phyloP scores from a whole-genome alignment of 768 basidiomycete species.

The Lactifluus piperatus region DNA sequence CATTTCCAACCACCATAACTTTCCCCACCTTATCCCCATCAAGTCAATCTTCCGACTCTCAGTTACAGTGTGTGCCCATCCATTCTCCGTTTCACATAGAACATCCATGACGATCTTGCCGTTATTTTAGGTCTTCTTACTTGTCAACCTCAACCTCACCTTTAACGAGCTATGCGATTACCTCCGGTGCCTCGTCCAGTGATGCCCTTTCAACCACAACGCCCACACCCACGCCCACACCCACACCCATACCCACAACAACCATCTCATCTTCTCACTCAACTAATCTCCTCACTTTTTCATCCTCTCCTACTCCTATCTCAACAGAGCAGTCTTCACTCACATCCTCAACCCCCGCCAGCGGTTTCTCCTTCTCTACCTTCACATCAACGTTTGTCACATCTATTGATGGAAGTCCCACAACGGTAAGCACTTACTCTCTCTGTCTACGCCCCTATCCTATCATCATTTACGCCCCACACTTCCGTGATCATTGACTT shows the following conservation, averaged over 20 bases:
- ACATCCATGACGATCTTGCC: neutral
- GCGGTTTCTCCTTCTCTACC: constrained; percentile 7
- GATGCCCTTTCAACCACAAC: neutral
- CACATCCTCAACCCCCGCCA: neutral
- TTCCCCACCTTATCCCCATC: neutral
- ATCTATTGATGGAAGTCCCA: constrained; percentile 10
- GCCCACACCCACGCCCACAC: too few species aligned
- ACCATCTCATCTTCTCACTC: neutral
- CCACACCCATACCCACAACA: too few species aligned
- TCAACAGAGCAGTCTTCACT: too few species aligned
- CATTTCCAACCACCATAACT: neutral
- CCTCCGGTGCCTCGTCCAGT: neutral
- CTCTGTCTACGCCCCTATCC: neutral
- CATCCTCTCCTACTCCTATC: neutral
- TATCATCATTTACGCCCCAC: neutral
- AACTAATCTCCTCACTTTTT: neutral
- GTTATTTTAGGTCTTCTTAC: neutral
- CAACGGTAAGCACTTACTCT: constrained; percentile 15
- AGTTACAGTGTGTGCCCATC: neutral
- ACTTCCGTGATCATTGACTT: neutral
- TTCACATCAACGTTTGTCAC: constrained; percentile 9
- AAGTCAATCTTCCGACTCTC: neutral
- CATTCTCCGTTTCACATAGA: neutral
- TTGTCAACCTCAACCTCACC: neutral
- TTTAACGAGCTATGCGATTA: neutral